Base-by-base conservation (phyloP, 768 basidiomycete species). In the Boletales sp. region DNA sequence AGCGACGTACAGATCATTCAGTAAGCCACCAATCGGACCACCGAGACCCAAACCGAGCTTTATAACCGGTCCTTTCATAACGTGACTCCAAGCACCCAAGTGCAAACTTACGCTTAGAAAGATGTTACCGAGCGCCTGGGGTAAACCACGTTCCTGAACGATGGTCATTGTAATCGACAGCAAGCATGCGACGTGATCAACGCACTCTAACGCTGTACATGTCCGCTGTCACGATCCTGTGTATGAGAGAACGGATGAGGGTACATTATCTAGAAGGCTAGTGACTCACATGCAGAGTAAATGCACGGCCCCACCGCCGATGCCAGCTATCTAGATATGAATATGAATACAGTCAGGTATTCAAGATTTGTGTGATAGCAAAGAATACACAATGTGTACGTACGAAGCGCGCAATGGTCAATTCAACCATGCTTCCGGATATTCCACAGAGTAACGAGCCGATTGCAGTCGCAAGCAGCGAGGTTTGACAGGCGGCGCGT, bases 331-430 rank as follows among this genome's bases (percentile, higher is more conserved):
- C 60, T 62, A 17, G 4, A 37, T 14, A 21, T 21, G 2, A 21
- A 21, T 21, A 21, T 21, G 21, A 19, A 7, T 8, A 8, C 17
- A 17, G 8, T 11, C 9, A 19, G 6, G 11, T 30, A 17, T 17
- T 13, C 8, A 32, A 34, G 6, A 14, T 5, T 18, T 13, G 21
- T 5, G 5, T 11, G 31, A 31, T 9, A 17, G 7, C 15, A 29
- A 12, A 19, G n/a, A 27, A 14, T 21, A 8, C 13, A 14, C 4
- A 8, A 15, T 12, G 67, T 15, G n/a, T 49, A 58, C 84, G 45
- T 57, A 89, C 86, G 58, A 89, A 90, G 65, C 87, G 73, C 1
- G 85, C 80, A 2, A 75, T 61, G 40, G 90, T 84, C 15, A 90
- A 73, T 66, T 77, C 77, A 45, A 83, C 76, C 81, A 91, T 86